These are phyloP conservation scores for Hypholoma sublateritium DNA, from an alignment of 768 basidiomycete genomes.

Conservation along the genomic window DNA sequence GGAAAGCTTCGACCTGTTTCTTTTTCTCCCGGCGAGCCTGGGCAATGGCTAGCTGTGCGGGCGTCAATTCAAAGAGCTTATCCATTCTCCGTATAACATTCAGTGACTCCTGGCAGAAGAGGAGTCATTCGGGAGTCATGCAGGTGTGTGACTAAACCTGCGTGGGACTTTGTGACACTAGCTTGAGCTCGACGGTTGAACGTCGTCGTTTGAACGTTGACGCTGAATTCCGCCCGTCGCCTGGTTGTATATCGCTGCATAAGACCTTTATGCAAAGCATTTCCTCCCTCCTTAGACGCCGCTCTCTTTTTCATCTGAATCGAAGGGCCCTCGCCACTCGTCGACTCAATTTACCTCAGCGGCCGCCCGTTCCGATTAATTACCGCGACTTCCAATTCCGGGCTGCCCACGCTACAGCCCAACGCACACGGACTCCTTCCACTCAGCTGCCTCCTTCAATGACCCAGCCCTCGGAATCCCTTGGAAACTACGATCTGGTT, in stretches of 20 bases:
- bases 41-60: slow-evolving; percentile 56
- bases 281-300: slow-evolving; percentile 24
- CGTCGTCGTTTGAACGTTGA: not conserved
- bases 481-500: slow-evolving; percentile 84
- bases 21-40: slow-evolving; percentile 53
- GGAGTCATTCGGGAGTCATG: not conserved
- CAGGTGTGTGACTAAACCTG: slow-evolving; percentile 1
- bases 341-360: slow-evolving; percentile 14
- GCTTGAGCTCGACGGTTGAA: not conserved
- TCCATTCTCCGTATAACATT: not conserved
- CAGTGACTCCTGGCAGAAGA: too few relatives aligned
- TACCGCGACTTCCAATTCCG: slow-evolving; percentile 29
- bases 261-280: slow-evolving; percentile 35
- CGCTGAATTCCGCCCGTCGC: not conserved
- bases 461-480: slow-evolving; percentile 34
- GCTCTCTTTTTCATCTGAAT: slow-evolving; percentile 13
- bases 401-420: slow-evolving; percentile 22
- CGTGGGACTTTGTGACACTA: not conserved
- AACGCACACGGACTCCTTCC: slow-evolving; percentile 6
- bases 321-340: slow-evolving; percentile 12
- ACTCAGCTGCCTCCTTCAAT: slow-evolving; percentile 22
- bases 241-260: not conserved
- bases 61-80: slow-evolving; percentile 32
- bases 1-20: slow-evolving; percentile 23
- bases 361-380: slow-evolving; percentile 5